Conservation (phyloP, 2,329 filamentous ascomycete genomes). For the Xylariaceae sp. region DNA sequence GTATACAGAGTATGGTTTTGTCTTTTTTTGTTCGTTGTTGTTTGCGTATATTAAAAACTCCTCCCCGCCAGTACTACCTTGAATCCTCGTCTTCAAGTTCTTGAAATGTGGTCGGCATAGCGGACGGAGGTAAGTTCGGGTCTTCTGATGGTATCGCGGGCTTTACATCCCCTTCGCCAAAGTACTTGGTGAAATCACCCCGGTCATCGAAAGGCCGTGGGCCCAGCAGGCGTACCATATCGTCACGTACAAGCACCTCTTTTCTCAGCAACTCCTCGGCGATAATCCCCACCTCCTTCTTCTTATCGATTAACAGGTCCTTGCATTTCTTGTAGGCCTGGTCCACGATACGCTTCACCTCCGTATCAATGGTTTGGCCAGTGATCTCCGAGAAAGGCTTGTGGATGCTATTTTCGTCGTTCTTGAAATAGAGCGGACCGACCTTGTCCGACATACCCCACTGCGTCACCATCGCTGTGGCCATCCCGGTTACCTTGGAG, state of each 20-base stretch:
- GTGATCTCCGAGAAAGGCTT: constrained; percentile 97
- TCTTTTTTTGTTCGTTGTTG: neutral
- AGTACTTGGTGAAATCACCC: constrained; percentile 93
- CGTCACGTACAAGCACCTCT: constrained; percentile 86
- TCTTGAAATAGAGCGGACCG: constrained; percentile 86
- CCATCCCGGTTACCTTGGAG: constrained; percentile 95
- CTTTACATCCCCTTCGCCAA: constrained; percentile 53
- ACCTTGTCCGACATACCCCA: constrained; percentile 98
- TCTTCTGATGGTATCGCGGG: constrained; percentile 44
- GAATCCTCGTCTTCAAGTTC: constrained; percentile 23
- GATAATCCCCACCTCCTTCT: constrained; percentile 79
- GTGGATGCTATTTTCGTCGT: constrained; percentile 72
- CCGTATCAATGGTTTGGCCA: constrained; percentile 82
- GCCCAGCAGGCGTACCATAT: constrained; percentile 84
- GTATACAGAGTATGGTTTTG: constrained; percentile 12
- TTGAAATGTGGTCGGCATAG: constrained; percentile 27
- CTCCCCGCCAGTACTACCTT: constrained; percentile 18
- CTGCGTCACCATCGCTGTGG: constrained; percentile 96
- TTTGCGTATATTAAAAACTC: neutral
- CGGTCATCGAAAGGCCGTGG: constrained; percentile 77
- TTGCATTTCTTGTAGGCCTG: constrained; percentile 89
- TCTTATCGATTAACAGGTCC: constrained; percentile 76
- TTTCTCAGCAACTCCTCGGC: constrained; percentile 90
- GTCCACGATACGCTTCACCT: constrained; percentile 87
- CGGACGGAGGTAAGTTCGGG: constrained; percentile 27